Conservation (phyloP, 176 grass and related monocot genomes). For the Urochloa ruziziensis region DNA sequence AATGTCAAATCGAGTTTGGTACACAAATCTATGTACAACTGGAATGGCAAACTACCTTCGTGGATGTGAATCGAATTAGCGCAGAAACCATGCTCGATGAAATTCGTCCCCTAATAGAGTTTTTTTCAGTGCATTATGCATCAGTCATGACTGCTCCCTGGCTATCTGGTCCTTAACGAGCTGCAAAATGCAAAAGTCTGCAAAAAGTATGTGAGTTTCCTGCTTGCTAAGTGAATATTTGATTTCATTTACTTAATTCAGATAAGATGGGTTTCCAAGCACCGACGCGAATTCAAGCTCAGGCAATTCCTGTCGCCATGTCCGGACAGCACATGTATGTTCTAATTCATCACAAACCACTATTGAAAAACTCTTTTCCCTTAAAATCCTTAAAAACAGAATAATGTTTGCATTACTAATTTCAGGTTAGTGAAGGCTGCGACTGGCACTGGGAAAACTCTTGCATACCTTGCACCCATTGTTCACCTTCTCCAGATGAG, state of each 20-base stretch:
- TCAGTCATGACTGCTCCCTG: not conserved
- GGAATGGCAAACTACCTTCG: not conserved
- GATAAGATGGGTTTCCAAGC: constrained; percentile 88
- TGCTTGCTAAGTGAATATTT: not conserved
- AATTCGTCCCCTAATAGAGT: not conserved
- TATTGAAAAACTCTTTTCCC: not conserved
- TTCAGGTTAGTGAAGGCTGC: constrained; percentile 94
- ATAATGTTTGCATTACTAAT: constrained; percentile 3
- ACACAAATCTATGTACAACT: not conserved
- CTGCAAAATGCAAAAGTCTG: not conserved
- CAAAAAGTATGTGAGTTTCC: not conserved
- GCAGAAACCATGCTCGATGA: not conserved
- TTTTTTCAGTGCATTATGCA: not conserved
- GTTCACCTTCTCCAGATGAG: constrained; percentile 90
- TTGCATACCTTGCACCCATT: constrained; percentile 82
- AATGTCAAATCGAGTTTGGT: not conserved
- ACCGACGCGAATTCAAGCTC: constrained; percentile 83
- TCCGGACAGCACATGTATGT: constrained; percentile 84
- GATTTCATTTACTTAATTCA: constrained; percentile 22
- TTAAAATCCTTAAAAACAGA: not conserved
- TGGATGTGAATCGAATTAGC: not conserved
- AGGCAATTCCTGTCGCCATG: constrained; percentile 78
- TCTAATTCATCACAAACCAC: not conserved
- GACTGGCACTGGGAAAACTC: constrained; percentile 91
- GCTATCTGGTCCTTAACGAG: not conserved